Evolutionary conservation across 148 eudicot species (phyloP), one percentile per base, ranked within the genome.

Genomic region (Rhododendron vialii): DNA sequence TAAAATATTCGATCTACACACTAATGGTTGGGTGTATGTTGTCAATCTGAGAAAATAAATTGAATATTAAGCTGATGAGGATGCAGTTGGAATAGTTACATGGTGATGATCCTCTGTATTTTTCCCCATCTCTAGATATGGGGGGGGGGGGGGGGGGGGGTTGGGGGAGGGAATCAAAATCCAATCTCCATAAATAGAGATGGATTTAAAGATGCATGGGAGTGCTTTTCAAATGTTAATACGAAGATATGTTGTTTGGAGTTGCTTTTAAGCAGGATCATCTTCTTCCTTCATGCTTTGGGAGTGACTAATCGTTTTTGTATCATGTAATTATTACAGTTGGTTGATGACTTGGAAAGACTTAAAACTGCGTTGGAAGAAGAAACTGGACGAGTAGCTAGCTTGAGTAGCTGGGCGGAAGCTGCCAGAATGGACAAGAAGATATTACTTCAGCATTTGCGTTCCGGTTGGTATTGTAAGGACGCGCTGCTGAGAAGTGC

Each of bases 401-500:
- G 89, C 84, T 86, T 92, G 73, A 92, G 90, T 84, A 87, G 87
- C 84, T 96, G 99, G 99, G 99, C 99, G 36, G 92, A 92, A 93
- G 99, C 95, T 88, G 95, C 95, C 43, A 91, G 94, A 77, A 85
- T 96, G 75, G 95, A 92, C 80, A 90, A 93, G 92, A 93, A 89
- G 85, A 86, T 84, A 77, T 87, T 96, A 88, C 96, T 87, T 85
- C 90, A 88, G 78, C 90, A 87, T 78, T 84, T 96, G 86, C 90
- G 86, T 83, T 91, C 87, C 89, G 99, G 99, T 79, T 96, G 96
- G 98, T 87, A 87, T 89, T 96, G 96, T 89, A 85, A 93, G 88
- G 93, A 93, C 81, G 95, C 90, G 91, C 94, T 96, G 22, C 85
- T 96, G 53, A 93, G 88, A 92, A 96, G 96, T 89, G 90, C 95